phyloP scores from a whole-genome alignment of 805 yeast species.

The Zygotorulaspora sp. region DNA sequence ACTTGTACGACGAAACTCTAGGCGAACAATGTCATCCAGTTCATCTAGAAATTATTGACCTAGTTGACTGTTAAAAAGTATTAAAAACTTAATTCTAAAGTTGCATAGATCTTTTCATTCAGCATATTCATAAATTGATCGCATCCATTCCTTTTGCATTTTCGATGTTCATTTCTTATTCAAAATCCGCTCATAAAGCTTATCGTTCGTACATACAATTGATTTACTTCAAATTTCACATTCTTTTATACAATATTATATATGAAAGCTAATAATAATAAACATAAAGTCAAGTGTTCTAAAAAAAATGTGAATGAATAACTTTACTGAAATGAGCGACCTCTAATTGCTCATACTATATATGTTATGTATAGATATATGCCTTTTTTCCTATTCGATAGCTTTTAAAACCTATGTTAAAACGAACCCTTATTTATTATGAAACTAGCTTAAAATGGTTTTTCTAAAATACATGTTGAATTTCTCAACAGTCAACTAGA shows the following conservation, averaged over 20 bases:
- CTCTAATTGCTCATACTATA: no score
- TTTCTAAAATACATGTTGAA: neutral
- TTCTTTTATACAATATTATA: neutral
- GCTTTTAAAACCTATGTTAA: no score
- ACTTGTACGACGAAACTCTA: constrained; percentile 61
- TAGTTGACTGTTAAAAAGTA: constrained; percentile 45
- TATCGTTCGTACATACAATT: constrained; percentile 1
- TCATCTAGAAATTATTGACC: constrained; percentile 53
- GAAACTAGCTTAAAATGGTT: no score
- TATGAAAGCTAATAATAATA: constrained; percentile 1
- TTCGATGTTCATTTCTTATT: constrained; percentile 8
- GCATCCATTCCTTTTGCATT: constrained; percentile 20
- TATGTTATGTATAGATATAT: no score
- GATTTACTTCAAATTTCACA: constrained; percentile 3
- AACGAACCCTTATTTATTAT: no score
- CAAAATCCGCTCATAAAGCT: neutral
- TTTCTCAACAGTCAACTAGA: constrained; percentile 49
- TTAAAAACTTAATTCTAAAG: neutral
- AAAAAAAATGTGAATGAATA: no score
- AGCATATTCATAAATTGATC: constrained; percentile 9
- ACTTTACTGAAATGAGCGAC: no score
- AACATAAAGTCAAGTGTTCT: neutral
- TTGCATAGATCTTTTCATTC: constrained; percentile 8
- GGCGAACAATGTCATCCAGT: constrained; percentile 63
- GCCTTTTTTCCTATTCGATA: no score